Evolutionary conservation across 2,329 filamentous ascomycete genomes (phyloP).

Genomic region (Fusarium torulosum): DNA sequence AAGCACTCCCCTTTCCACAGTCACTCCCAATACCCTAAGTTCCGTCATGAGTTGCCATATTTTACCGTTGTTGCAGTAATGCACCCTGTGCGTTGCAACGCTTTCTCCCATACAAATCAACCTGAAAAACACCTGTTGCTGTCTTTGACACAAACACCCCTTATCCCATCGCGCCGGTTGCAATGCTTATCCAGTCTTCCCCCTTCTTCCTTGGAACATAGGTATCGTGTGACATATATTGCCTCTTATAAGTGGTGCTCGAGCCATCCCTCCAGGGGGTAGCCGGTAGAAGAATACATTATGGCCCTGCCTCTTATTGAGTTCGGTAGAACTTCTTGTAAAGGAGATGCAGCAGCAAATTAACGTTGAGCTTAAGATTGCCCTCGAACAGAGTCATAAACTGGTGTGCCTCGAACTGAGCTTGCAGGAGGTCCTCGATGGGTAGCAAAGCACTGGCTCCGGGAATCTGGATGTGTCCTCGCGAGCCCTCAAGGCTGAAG

Average conservation of each 20-base stretch:
- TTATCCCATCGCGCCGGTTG: conserved; percentile 44
- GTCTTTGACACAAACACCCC: conserved; percentile 34
- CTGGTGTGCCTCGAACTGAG: conserved; percentile 96
- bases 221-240: conserved; percentile 31
- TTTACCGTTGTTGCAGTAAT: conserved; percentile 41
- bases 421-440: conserved; percentile 93
- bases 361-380: conserved; percentile 90
- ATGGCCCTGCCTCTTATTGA: conserved; percentile 58
- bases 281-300: conserved; percentile 21
- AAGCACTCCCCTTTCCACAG: conserved; percentile 33
- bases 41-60: conserved; percentile 41
- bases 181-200: conserved; percentile 44
- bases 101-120: conserved; percentile 40
- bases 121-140: conserved; percentile 44
- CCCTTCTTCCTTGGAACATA: conserved; percentile 34
- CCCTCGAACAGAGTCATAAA: conserved; percentile 96
- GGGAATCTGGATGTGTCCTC: conserved; percentile 94
- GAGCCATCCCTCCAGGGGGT: conserved; percentile 34
- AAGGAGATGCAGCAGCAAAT: conserved; percentile 93
- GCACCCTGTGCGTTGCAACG: conserved; percentile 34
- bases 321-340: conserved; percentile 98
- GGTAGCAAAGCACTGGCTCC: conserved; percentile 90
- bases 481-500: conserved; percentile 91
- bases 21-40: conserved; percentile 37
- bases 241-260: conserved; percentile 19